These are phyloP conservation scores for Phytophthora cryptogea DNA, from an alignment of 352 stramenopile species.

Conservation along the genomic window DNA sequence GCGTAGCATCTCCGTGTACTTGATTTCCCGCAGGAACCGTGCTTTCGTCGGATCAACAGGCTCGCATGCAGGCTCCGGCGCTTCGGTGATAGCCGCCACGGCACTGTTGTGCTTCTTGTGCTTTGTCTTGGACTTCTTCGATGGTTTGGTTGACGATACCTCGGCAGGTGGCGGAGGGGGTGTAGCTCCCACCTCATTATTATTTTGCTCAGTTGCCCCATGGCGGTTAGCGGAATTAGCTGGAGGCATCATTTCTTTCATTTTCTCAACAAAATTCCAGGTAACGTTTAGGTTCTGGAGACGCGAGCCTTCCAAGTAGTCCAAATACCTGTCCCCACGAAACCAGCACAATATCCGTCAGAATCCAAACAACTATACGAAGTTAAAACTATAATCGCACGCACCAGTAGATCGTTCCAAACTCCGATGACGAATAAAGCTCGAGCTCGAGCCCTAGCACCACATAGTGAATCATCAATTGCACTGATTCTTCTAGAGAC, in stretches of 20 bases:
- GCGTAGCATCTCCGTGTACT: constrained; percentile 78
- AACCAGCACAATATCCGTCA: constrained; percentile 6
- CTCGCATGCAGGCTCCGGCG: constrained; percentile 12
- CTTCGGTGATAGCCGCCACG: constrained; percentile 5
- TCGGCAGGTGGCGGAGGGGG: constrained; percentile 9
- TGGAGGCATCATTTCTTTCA: constrained; percentile 67
- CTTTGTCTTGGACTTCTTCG: constrained; percentile 46
- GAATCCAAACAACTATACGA: neutral
- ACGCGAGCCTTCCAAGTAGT: constrained; percentile 84
- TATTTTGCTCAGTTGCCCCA: constrained; percentile 12
- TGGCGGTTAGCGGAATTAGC: constrained; percentile 18
- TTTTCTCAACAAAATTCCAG: constrained; percentile 83
- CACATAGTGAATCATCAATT: constrained; percentile 85
- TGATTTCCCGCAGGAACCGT: constrained; percentile 75
- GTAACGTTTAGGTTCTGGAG: constrained; percentile 83
- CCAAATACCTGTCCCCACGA: constrained; percentile 75
- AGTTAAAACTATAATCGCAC: constrained; percentile 6
- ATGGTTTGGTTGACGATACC: constrained; percentile 22
- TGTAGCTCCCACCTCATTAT: constrained; percentile 13
- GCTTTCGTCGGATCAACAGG: constrained; percentile 52
- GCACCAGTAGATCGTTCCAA: constrained; percentile 79
- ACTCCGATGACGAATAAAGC: constrained; percentile 73
- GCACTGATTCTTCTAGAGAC: constrained; percentile 73
- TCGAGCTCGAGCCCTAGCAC: constrained; percentile 77
- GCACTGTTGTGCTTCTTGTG: constrained; percentile 40